Base-by-base conservation (phyloP, 148 eudicot genomes). In the Vaccinium darrowii region DNA sequence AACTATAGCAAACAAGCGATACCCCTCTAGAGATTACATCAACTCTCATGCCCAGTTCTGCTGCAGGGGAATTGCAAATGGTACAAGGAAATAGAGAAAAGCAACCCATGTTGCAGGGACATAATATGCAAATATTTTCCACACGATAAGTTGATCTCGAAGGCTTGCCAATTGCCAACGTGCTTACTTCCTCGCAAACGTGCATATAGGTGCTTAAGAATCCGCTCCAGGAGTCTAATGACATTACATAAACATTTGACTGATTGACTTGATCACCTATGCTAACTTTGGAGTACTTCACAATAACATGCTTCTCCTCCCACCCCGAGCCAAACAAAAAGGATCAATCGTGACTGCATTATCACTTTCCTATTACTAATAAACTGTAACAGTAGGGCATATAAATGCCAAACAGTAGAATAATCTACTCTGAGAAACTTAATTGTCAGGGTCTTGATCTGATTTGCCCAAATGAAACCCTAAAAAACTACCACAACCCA, bases 31-130 rank as follows among this genome's bases (percentile, higher is more conserved):
- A 84, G 76, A 84, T 80, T 83, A 90, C 78, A 92, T 85, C 92
- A 89, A 90, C 90, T 87, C 88, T 90, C 90, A 86, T 85, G 82
- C 69, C 89, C 86, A 85, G 89, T 91, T 88, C 87, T 86, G 93
- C 92, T 87, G 89, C 93, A 67, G 86, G 83, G 79, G 36, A 72
- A 87, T 74, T 80, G 88, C 67, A 88, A 80, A 89, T 86, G 87
- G 85, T 84, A 78, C 81, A 3, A 84, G 75, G 65, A 87, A 82
- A 81, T 65, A 81, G 85, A 78, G 54, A 83, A 63, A 74, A 67
- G 87, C 85, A 86, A 74, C 63, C 88, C 81, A 77, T 75, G 52
- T 81, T 82, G 84, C 73, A 73, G 56, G 80, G 57, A 87, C 30
- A 33, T 36, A 21, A 49, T 16, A 65, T 23, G 51, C 33, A 8